Evolutionary conservation across 2,329 filamentous ascomycete genomes (phyloP).

Genomic region (Colletotrichum lentis): DNA sequence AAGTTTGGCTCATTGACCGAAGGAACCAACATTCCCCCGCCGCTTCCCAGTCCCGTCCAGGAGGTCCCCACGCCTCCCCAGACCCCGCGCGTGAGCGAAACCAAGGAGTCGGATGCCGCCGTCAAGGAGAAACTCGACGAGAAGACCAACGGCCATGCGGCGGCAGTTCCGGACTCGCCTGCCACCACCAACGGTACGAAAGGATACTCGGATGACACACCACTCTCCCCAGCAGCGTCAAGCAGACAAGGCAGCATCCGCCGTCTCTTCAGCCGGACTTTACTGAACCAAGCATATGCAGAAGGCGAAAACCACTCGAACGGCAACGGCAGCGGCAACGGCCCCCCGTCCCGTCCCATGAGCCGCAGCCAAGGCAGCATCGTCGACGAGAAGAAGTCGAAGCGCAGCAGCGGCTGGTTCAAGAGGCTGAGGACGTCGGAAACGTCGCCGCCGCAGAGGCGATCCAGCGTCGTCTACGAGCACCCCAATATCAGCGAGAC

Average conservation of each 20-base stretch:
- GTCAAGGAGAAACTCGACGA: slow-evolving; percentile 38
- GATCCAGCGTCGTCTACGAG: slow-evolving; percentile 55
- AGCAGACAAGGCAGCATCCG: slow-evolving; percentile 64
- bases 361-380: slow-evolving; percentile 61
- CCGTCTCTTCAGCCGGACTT: slow-evolving; percentile 64
- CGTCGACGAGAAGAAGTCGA: slow-evolving; percentile 62
- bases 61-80: slow-evolving; percentile 58
- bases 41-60: slow-evolving; percentile 62
- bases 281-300: slow-evolving; percentile 63
- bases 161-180: slow-evolving; percentile 34
- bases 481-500: slow-evolving; percentile 43
- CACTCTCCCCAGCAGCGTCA: slow-evolving; percentile 61
- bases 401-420: slow-evolving; percentile 68
- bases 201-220: slow-evolving; percentile 59
- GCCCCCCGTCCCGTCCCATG: slow-evolving; percentile 53
- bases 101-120: slow-evolving; percentile 41
- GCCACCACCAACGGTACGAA: slow-evolving; percentile 54
- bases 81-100: slow-evolving; percentile 43
- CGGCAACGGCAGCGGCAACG: slow-evolving; percentile 49
- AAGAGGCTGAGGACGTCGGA: slow-evolving; percentile 58
- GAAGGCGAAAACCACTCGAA: slow-evolving; percentile 57
- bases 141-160: slow-evolving; percentile 40
- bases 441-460: slow-evolving; percentile 47
- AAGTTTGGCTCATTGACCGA: slow-evolving; percentile 68
- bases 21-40: slow-evolving; percentile 68